Conservation (phyloP, 2,329 filamentous ascomycete species). For the Cyclaneusma minus region DNA sequence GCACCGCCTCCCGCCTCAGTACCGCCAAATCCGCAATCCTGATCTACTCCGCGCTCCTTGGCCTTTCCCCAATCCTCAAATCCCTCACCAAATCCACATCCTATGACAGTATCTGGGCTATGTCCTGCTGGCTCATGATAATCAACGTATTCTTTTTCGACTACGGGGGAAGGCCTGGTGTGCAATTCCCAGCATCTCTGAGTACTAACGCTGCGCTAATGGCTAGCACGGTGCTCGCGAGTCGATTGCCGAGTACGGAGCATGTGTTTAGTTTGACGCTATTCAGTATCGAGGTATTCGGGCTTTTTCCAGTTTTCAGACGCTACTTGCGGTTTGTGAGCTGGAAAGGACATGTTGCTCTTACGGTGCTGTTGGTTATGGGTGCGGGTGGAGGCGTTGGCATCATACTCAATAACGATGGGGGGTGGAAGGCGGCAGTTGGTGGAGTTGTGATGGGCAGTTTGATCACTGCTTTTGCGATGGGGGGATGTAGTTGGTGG, state of each 20-base stretch:
- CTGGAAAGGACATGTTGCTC: slow-evolving; percentile 62
- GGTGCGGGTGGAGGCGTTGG: slow-evolving; percentile 69
- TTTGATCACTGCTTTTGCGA: slow-evolving; percentile 59
- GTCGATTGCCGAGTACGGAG: slow-evolving; percentile 72
- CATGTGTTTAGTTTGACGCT: slow-evolving; percentile 91
- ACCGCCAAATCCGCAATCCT: slow-evolving; percentile 86
- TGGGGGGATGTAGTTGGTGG: slow-evolving; percentile 97
- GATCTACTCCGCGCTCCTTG: slow-evolving; percentile 84
- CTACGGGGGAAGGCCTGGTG: slow-evolving; percentile 55
- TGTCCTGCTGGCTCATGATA: slow-evolving; percentile 81
- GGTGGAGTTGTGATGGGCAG: slow-evolving; percentile 64
- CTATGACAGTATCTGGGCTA: slow-evolving; percentile 91
- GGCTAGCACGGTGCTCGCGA: slow-evolving; percentile 88
- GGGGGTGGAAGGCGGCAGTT: slow-evolving; percentile 40
- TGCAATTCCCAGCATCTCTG: slow-evolving; percentile 38
- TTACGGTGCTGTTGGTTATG: slow-evolving; percentile 64
- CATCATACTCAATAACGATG: slow-evolving; percentile 31
- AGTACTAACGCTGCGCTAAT: slow-evolving; percentile 94
- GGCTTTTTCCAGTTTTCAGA: slow-evolving; percentile 93
- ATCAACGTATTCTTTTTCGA: slow-evolving; percentile 99
- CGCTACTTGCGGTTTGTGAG: slow-evolving; percentile 70
- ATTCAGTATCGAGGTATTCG: slow-evolving; percentile 95
- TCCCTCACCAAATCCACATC: slow-evolving; percentile 89
- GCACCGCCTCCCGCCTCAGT: slow-evolving; percentile 47
- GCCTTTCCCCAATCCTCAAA: slow-evolving; percentile 87